These are phyloP conservation scores for Cladophialophora yegresii DNA, from an alignment of 2,329 filamentous ascomycete species.

Conservation along the genomic window DNA sequence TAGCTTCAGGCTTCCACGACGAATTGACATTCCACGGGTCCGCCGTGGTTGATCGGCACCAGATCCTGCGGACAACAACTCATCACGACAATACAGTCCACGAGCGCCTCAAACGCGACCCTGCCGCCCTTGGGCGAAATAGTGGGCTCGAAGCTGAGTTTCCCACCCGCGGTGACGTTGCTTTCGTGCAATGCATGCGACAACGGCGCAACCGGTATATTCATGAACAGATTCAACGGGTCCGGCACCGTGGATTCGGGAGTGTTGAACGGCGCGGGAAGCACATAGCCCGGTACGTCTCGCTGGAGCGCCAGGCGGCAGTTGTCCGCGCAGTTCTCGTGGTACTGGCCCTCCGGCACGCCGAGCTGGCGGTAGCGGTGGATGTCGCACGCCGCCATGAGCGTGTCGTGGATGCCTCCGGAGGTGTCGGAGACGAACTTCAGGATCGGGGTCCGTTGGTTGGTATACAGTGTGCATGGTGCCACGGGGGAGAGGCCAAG, in stretches of 20 bases:
- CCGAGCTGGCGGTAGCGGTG: conserved; percentile 46
- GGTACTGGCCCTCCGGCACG: conserved; percentile 38
- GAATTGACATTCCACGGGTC: conserved; percentile 41
- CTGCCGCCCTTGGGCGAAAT: conserved; percentile 43
- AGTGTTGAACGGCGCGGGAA: conserved; percentile 15
- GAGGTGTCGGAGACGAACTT: conserved; percentile 45
- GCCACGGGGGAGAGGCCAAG: conserved; percentile 38
- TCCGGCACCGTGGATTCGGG: conserved; percentile 40
- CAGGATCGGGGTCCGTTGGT: conserved; percentile 43
- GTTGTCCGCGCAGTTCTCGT: conserved; percentile 48
- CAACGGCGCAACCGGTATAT: conserved; percentile 41
- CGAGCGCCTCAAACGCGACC: conserved; percentile 43
- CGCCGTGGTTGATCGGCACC: conserved; percentile 43
- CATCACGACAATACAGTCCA: conserved; percentile 46
- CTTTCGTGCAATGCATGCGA: not conserved
- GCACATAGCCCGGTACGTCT: conserved; percentile 34
- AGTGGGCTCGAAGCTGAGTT: conserved; percentile 41
- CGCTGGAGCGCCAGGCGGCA: conserved; percentile 41
- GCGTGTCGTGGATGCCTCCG: conserved; percentile 45
- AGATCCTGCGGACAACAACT: conserved; percentile 50
- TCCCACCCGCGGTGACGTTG: conserved; percentile 33
- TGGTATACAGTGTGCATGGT: conserved; percentile 45
- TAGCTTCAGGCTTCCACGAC: conserved; percentile 21
- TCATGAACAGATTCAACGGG: conserved; percentile 52
- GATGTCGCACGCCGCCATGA: conserved; percentile 47